Base-by-base conservation (phyloP, 139 green algal species). In the Tetraselmis striata region DNA sequence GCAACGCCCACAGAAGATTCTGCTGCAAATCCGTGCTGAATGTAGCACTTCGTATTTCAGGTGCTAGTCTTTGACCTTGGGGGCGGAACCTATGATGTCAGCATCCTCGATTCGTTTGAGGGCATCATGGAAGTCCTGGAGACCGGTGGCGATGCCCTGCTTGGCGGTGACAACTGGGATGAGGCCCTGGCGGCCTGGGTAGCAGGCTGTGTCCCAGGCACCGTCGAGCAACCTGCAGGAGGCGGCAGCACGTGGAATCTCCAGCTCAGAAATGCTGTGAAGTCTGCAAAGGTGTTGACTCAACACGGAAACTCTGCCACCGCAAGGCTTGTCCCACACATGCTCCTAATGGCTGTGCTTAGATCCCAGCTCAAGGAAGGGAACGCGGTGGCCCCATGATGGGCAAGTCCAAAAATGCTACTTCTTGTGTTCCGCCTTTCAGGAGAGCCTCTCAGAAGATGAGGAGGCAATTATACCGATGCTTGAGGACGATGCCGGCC, bases 11-110 rank as follows among this genome's bases (percentile, higher is more conserved):
- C n/a, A n/a, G n/a, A n/a, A n/a, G n/a, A n/a, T n/a, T n/a, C n/a
- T n/a, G n/a, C n/a, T n/a, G n/a, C n/a, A n/a, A n/a, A n/a, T n/a
- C n/a, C n/a, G n/a, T n/a, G n/a, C n/a, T n/a, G n/a, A n/a, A n/a
- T n/a, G n/a, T n/a, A 5, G 45, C 45, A 18, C 45, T 67, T 67
- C 45, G 45, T 67, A 67, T 18, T 67, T 5, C 45, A 67, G 45
- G 45, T 97, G 76, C 89, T 97, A n/a, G 94, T 98, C 76, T 91
- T 96, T 83, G 94, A 98, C 82, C 83, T 97, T 30, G 94, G 94
- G 0, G 94, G 94, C 2, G 94, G 94, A 31, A 98, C 94, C 0
- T 89, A 91, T 75, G 94, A 98, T 76, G 79, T 89, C 87, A 77
- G 32, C 28, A n/a, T 98, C 1, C 81, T 98, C 2, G 29, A 80